Percentiles rank a stretch among this genome's conserved stretches.
Conservation (phyloP, 164 flowering plant species). For the Litsea cubeba region DNA sequence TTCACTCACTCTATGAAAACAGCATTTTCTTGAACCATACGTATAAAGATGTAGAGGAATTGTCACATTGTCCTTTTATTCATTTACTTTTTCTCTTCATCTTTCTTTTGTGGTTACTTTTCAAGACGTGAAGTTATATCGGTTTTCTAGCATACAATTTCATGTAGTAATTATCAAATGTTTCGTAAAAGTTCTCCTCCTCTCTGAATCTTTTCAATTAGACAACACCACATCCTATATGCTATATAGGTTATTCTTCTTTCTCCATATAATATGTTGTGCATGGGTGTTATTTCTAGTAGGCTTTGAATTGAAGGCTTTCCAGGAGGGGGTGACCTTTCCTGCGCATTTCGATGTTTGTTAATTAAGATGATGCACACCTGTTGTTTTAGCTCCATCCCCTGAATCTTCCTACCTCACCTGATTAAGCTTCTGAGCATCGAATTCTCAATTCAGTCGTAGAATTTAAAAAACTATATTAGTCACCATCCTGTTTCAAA, state of each 20-base stretch:
- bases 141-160: no score
- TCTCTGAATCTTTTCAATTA: background rate
- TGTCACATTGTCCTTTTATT: no score
- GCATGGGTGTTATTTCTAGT: background rate
- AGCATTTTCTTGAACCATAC: background rate
- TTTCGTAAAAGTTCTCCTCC: background rate
- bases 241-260: background rate
- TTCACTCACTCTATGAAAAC: no score
- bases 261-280: background rate
- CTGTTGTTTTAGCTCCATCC: constrained; percentile 21
- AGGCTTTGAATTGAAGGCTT: background rate
- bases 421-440: no score
- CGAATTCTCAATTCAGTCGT: no score
- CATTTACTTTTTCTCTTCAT: no score
- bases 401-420: constrained; percentile 18
- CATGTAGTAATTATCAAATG: no score
- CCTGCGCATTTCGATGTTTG: background rate
- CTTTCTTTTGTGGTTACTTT: no score
- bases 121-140: no score
- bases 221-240: background rate
- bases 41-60: no score
- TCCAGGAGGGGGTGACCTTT: constrained; percentile 6
- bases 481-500: no score
- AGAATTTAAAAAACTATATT: no score
- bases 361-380: background rate